A percentile compares a stretch with the other conserved stretches of the same genome.
These are phyloP conservation scores for Mycena floridula DNA, from an alignment of 768 basidiomycete species.

Conservation along the genomic window DNA sequence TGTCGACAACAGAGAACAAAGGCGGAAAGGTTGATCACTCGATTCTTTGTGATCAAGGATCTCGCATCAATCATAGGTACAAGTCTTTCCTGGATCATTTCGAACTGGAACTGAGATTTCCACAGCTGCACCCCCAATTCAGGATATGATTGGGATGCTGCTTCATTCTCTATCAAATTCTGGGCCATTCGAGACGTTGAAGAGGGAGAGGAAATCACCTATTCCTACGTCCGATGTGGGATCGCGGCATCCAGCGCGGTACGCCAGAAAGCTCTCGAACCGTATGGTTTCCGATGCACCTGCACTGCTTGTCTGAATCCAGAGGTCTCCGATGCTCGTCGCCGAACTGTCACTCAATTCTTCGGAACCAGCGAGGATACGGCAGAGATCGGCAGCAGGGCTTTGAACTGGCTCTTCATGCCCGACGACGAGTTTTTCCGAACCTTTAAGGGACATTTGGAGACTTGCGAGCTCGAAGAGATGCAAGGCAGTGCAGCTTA, in stretches of 20 bases:
- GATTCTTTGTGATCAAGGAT: conserved; percentile 13
- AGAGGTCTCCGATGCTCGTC: neutral
- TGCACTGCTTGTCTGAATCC: neutral
- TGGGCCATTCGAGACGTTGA: conserved; percentile 21
- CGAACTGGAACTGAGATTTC: neutral
- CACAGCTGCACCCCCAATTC: conserved; percentile 20
- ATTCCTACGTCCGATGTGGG: conserved; percentile 21
- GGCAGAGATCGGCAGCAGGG: too few relatives aligned
- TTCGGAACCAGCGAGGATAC: too few relatives aligned
- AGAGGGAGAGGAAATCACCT: conserved; percentile 23
- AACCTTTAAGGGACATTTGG: too few relatives aligned
- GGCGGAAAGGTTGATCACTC: conserved; percentile 5
- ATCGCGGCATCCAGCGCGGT: conserved; percentile 12
- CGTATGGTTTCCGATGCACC: conserved; percentile 17
- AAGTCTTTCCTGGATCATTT: neutral
- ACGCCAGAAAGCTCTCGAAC: conserved; percentile 19
- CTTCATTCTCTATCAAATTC: conserved; percentile 24
- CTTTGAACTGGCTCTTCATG: too few relatives aligned
- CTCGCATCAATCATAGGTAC: conserved; percentile 17
- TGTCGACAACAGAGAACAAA: neutral
- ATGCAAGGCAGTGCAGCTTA: too few relatives aligned
- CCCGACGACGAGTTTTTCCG: too few relatives aligned
- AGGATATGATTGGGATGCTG: conserved; percentile 16
- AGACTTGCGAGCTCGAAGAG: too few relatives aligned
- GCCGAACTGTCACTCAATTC: neutral